Evolutionary conservation across 2,329 filamentous ascomycete genomes (phyloP), one percentile per base, ranked within the genome.

Genomic region (Colletotrichum gigasporum): DNA sequence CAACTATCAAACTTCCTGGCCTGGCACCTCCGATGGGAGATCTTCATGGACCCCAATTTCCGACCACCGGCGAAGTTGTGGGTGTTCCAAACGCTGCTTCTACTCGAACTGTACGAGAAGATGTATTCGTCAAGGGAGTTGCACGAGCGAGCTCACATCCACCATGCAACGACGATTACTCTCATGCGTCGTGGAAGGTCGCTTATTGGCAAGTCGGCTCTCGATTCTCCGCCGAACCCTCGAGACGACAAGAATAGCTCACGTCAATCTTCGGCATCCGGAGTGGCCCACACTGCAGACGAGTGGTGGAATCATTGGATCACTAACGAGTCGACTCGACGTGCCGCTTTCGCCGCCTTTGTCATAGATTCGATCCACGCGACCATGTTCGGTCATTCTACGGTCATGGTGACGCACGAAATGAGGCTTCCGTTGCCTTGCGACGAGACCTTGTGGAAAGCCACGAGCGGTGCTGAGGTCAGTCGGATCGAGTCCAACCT

Each of bases 291-390:
- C 68, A 93, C 91, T 0, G 87, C 91, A 0, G 93, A 97, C 67
- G 94, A 97, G 69, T 96, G 92, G 83, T 99, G 96, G 96, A 92
- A 94, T 71, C 90, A 93, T 70, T 98, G 96, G 96, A 96, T 98
- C 71, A 94, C 91, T 11, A 94, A 94, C 52, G 96, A 99, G 75
- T 92, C 95, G 1, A 98, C 94, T 0, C 86, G 93, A 28, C 88
- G 96, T 63, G 93, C 91, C 3, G 96, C 95, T 0, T 98, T 97
- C 79, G 94, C 92, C 1, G 96, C 96, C 0, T 98, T 98, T 73
- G 89, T 97, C 42, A 90, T 98, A 68, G 96, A 99, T 75, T 97
- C 94, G 4, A 96, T 94, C 2, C 96, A 99, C 76, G 94, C 94
- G 1, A 97, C 94, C 26, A 97, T 99, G 91, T 98, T 98, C 76